phyloP scores from a whole-genome alignment of 2,329 filamentous ascomycete genomes.

The Blumeriella jaapii region DNA sequence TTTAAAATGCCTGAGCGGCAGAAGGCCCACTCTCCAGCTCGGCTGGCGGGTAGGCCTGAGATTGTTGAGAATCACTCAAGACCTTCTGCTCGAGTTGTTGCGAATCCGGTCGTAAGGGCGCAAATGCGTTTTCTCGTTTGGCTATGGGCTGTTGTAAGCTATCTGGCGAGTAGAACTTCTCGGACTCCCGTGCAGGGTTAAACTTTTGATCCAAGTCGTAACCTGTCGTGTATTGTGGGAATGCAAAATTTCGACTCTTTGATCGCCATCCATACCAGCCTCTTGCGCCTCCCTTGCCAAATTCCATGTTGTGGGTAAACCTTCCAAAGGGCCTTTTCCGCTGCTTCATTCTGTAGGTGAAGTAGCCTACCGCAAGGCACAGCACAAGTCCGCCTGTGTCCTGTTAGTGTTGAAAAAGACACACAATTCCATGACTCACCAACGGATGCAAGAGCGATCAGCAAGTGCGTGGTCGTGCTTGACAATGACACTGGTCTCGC shows the following conservation, averaged over 20 bases:
- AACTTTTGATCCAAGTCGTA: conserved; percentile 13
- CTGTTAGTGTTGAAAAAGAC: no score
- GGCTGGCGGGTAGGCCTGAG: conserved; percentile 6
- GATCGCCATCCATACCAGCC: conserved; percentile 22
- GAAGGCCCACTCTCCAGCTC: conserved; percentile 1
- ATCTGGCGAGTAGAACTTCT: conserved; percentile 12
- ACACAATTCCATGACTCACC: conserved; percentile 18
- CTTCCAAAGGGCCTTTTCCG: conserved; percentile 15
- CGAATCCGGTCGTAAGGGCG: no score
- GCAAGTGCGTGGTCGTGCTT: conserved; percentile 18
- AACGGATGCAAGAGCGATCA: conserved; percentile 23
- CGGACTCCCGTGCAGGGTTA: conserved; percentile 10
- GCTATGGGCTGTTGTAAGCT: conserved; percentile 6
- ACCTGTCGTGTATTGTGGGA: conserved; percentile 18
- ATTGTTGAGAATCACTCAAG: conserved; percentile 8
- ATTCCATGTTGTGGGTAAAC: conserved; percentile 9
- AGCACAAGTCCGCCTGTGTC: conserved; percentile 23
- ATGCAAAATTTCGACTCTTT: conserved; percentile 8
- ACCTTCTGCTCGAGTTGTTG: conserved; percentile 9
- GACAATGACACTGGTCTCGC: conserved; percentile 11
- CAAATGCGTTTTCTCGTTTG: no score
- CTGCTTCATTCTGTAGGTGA: conserved; percentile 17
- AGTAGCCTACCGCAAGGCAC: no score
- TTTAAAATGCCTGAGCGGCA: conserved; percentile 7
- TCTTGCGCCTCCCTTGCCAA: conserved; percentile 17